Conservation (phyloP, 495 filamentous ascomycete species). For the Aspergillus carlsbadensis region DNA sequence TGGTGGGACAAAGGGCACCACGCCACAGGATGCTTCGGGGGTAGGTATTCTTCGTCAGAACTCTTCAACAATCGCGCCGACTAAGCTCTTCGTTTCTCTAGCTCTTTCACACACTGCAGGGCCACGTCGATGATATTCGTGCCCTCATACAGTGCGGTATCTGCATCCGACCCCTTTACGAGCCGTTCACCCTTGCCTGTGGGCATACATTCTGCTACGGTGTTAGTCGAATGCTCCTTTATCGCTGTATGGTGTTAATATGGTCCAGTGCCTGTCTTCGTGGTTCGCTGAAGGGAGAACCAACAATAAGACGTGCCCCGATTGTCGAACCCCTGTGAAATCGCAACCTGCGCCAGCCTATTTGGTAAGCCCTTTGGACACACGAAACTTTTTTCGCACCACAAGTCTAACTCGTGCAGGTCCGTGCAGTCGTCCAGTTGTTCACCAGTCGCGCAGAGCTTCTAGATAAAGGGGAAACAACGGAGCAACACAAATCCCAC, state of each 20-base stretch:
- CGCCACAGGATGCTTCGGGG: conserved; percentile 29
- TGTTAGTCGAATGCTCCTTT: conserved; percentile 34
- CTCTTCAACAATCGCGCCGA: background rate
- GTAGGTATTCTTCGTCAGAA: conserved; percentile 23
- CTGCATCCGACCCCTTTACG: conserved; percentile 67
- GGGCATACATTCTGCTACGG: conserved; percentile 77
- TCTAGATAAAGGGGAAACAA: conserved; percentile 60
- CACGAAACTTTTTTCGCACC: too few relatives aligned
- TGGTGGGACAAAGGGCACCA: conserved; percentile 21
- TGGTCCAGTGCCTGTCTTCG: conserved; percentile 56
- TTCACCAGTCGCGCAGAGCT: conserved; percentile 65
- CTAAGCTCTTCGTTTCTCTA: conserved; percentile 21
- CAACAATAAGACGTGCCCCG: conserved; percentile 66
- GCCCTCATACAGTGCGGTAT: conserved; percentile 62
- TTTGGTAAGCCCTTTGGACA: conserved; percentile 54
- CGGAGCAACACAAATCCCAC: conserved; percentile 56
- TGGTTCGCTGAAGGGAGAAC: conserved; percentile 62
- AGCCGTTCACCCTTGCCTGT: conserved; percentile 69
- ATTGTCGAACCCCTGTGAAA: conserved; percentile 62
- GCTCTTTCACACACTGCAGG: conserved; percentile 49
- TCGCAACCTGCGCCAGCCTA: conserved; percentile 68
- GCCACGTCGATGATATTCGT: conserved; percentile 51
- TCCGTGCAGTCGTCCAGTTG: conserved; percentile 65
- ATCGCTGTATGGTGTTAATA: background rate
- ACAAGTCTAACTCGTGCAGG: conserved; percentile 37